Evolutionary conservation across 1,284 basidiomycete species (phyloP).

Genomic region (Bondarzewia mesenterica): DNA sequence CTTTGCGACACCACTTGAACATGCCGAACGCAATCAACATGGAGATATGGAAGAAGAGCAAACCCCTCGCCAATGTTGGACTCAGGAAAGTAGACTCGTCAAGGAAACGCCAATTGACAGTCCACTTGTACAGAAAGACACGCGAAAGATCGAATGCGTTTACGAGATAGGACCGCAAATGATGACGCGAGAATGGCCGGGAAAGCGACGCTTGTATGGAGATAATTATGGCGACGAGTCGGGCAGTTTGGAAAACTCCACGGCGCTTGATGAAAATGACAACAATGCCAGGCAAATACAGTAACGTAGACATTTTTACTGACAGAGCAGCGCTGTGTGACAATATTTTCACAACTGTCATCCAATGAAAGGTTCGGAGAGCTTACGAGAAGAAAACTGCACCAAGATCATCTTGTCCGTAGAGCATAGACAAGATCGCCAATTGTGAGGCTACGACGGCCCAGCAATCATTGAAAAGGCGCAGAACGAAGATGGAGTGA

Average conservation of each 20-base stretch:
- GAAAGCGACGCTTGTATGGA: constrained; percentile 61
- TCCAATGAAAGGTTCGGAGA: not conserved
- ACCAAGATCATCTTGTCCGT: constrained; percentile 52
- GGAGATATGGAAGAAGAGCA: constrained; percentile 63
- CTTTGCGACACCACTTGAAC: constrained; percentile 61
- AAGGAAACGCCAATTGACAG: constrained; percentile 95
- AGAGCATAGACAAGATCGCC: constrained; percentile 53
- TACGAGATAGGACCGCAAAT: constrained; percentile 59
- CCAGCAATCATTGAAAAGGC: constrained; percentile 96
- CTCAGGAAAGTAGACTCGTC: constrained; percentile 71
- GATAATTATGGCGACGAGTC: constrained; percentile 45
- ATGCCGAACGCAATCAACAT: constrained; percentile 63
- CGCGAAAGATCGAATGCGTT: constrained; percentile 86
- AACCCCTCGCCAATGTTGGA: constrained; percentile 45
- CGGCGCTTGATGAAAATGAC: constrained; percentile 71
- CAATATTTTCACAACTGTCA: constrained; percentile 2
- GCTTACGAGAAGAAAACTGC: constrained; percentile 70
- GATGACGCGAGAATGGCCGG: constrained; percentile 60
- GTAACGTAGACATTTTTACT: constrained; percentile 92
- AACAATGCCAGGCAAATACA: constrained; percentile 87
- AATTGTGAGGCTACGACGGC: constrained; percentile 58
- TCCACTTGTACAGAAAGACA: constrained; percentile 93
- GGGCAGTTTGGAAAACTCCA: constrained; percentile 53
- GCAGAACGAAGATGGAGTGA: constrained; percentile 88
- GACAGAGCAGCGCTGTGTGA: constrained; percentile 70